Conservation (phyloP, 345 rosid genomes). For the Lepidium aucheri region DNA sequence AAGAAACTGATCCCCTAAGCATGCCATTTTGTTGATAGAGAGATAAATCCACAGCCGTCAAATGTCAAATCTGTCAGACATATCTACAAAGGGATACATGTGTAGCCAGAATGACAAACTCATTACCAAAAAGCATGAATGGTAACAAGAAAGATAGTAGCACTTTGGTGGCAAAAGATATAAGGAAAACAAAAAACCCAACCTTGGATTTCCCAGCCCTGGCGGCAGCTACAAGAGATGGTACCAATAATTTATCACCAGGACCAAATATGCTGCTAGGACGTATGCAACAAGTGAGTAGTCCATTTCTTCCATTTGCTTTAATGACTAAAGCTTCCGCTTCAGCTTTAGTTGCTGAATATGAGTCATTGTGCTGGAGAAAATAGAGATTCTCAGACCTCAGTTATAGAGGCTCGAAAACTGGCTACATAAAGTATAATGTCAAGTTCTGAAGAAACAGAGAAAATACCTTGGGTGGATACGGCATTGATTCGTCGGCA, state of each 20-base stretch:
- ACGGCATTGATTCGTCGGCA: constrained; percentile 66
- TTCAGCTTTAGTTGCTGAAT: constrained; percentile 87
- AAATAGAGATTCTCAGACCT: not conserved
- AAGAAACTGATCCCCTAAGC: not conserved
- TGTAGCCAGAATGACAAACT: not conserved
- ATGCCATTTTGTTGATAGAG: not conserved
- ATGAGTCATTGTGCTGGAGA: constrained; percentile 77
- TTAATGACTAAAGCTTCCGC: constrained; percentile 65
- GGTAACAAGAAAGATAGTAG: not conserved
- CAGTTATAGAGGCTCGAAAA: not conserved
- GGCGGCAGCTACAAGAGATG: constrained; percentile 74
- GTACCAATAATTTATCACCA: constrained; percentile 81
- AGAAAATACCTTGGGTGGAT: constrained; percentile 48
- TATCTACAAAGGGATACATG: no score
- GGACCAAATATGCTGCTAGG: constrained; percentile 96
- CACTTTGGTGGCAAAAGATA: not conserved
- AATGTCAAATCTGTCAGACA: not conserved
- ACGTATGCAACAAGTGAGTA: constrained; percentile 84
- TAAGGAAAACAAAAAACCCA: constrained; percentile 2
- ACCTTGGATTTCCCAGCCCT: constrained; percentile 93
- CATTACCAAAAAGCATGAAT: not conserved
- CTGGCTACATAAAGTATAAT: not conserved
- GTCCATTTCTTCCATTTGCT: constrained; percentile 67
- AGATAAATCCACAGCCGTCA: not conserved
- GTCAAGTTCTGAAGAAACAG: not conserved